Conservation (phyloP, 371 early-diverging fungal species). For the Mucor indicus region DNA sequence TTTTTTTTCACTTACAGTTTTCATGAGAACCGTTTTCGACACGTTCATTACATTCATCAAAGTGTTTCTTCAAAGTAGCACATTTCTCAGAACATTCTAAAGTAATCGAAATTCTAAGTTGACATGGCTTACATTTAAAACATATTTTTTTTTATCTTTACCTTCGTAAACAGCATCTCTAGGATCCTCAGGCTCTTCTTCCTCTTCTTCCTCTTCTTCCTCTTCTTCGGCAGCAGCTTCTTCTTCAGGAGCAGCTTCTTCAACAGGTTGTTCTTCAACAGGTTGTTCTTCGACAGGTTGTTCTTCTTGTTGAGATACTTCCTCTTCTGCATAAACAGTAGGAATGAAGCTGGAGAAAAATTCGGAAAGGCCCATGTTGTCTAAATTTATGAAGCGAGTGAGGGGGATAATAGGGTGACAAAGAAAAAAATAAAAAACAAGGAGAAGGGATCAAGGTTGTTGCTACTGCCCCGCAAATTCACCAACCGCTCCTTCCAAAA, state of each 20-base stretch:
- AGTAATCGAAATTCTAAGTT: too few relatives aligned
- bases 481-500: too few relatives aligned
- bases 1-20: constrained; percentile 54
- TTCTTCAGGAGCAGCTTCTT: constrained; percentile 19
- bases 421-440: too few relatives aligned
- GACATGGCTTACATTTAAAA: too few relatives aligned
- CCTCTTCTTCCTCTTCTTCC: constrained; percentile 39
- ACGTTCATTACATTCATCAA: constrained; percentile 57
- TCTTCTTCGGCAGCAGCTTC: constrained; percentile 39
- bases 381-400: too few relatives aligned
- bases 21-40: constrained; percentile 54
- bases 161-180: constrained; percentile 49
- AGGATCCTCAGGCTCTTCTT: constrained; percentile 50
- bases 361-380: constrained; percentile 50
- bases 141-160: too few relatives aligned
- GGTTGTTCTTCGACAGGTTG: constrained; percentile 23
- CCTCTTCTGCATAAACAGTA: constrained; percentile 47
- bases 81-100: constrained; percentile 51
- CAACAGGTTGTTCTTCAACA: constrained; percentile 26
- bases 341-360: constrained; percentile 49
- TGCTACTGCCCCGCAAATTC: too few relatives aligned
- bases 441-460: too few relatives aligned
- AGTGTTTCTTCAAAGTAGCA: constrained; percentile 47
- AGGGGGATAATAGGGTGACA: too few relatives aligned
- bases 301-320: too few relatives aligned